Evolutionary conservation across 1,139 yeast species (phyloP).

Genomic region (Debaryomyces subglobosus): DNA sequence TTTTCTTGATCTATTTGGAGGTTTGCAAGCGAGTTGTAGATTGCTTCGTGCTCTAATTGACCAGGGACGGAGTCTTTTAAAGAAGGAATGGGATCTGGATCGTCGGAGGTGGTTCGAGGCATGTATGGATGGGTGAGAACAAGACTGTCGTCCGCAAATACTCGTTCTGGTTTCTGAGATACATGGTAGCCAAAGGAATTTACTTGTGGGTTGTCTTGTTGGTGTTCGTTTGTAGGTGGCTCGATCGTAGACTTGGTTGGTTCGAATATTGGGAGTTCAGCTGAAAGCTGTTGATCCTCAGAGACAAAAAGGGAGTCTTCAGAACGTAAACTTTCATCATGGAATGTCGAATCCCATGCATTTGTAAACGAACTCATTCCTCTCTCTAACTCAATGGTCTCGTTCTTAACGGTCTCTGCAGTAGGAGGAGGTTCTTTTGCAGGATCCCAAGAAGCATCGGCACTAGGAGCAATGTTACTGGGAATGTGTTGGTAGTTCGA

Average conservation of each 20-base stretch:
- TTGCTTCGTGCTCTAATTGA: background rate
- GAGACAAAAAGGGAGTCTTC: background rate
- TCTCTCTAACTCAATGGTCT: slow-evolving; percentile 14
- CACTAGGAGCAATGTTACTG: slow-evolving; percentile 20
- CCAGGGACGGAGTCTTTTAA: background rate
- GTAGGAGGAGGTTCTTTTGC: slow-evolving; percentile 38
- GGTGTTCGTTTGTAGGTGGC: background rate
- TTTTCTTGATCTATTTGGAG: background rate
- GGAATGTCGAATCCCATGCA: slow-evolving; percentile 21
- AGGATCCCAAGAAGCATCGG: slow-evolving; percentile 45
- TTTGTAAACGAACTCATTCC: slow-evolving; percentile 15
- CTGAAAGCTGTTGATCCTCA: background rate
- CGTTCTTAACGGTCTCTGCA: background rate
- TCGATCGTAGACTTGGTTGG: background rate
- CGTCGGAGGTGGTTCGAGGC: slow-evolving; percentile 22
- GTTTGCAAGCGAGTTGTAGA: background rate
- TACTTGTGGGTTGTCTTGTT: background rate
- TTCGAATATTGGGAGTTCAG: background rate
- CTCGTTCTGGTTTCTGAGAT: slow-evolving; percentile 30
- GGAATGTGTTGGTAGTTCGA: slow-evolving; percentile 30
- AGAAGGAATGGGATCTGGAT: background rate
- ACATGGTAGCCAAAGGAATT: slow-evolving; percentile 9
- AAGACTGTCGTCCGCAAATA: slow-evolving; percentile 26
- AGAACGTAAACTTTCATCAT: background rate
- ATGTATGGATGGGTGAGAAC: slow-evolving; percentile 24